These are phyloP conservation scores for Cryptococcus sp. DNA, from an alignment of 1,284 basidiomycete species.

Conservation along the genomic window DNA sequence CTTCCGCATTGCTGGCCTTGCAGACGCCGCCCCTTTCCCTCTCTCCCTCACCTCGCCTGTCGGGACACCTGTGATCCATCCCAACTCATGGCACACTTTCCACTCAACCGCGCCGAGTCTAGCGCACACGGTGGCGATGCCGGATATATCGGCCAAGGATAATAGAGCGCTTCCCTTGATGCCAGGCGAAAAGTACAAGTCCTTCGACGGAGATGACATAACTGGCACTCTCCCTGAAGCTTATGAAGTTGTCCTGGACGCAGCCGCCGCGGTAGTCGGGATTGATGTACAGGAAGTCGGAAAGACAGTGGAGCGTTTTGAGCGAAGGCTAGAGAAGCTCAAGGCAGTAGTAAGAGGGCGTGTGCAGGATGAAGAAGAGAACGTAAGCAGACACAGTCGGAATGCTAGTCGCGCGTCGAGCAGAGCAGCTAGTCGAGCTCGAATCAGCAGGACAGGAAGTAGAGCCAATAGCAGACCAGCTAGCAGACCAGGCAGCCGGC, in stretches of 20 bases:
- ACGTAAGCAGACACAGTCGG: not conserved
- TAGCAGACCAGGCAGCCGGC: not conserved
- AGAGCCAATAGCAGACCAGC: not conserved
- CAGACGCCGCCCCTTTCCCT: slow-evolving; percentile 23
- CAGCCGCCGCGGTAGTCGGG: slow-evolving; percentile 37
- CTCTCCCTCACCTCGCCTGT: slow-evolving; percentile 3
- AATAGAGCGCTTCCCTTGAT: slow-evolving; percentile 34
- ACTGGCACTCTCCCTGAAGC: slow-evolving; percentile 30
- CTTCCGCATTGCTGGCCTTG: not conserved
- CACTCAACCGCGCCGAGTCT: slow-evolving; percentile 9
- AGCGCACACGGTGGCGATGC: not conserved
- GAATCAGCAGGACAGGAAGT: not conserved
- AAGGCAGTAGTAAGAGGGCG: not conserved
- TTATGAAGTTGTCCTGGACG: slow-evolving; percentile 29
- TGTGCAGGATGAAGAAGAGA: not conserved
- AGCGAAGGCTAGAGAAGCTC: slow-evolving; percentile 32
- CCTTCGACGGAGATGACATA: slow-evolving; percentile 31
- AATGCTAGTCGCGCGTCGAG: not conserved
- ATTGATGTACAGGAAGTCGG: slow-evolving; percentile 23
- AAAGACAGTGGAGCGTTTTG: slow-evolving; percentile 32
- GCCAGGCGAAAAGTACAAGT: slow-evolving; percentile 37
- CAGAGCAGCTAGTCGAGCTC: not conserved
- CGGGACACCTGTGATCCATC: slow-evolving; percentile 4
- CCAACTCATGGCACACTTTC: slow-evolving; percentile 28
- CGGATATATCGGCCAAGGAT: not conserved